Evolutionary conservation across 2,329 filamentous ascomycete genomes (phyloP), one percentile per base, ranked within the genome.

Genomic region (Alternaria tenuissima): DNA sequence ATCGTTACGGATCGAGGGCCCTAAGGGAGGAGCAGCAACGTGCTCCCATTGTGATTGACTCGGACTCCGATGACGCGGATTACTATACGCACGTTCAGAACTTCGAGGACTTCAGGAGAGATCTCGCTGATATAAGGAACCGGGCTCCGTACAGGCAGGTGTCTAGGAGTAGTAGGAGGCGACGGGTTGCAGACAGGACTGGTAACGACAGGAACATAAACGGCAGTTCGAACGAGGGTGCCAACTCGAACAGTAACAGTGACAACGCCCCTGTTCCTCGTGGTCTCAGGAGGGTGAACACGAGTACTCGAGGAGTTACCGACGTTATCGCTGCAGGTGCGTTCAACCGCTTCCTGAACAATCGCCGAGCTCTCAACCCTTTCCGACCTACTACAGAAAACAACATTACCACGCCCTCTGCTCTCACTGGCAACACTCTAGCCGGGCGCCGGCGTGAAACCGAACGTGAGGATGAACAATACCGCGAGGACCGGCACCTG

Each of bases 101-200:
- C 51, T 68, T 54, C 44, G 32, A 57, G 11, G 32, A 52, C 11
- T 38, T 61, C 14, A 59, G 48, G 0, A 57, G 57, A 5, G 59
- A 67, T 30, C 62, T 67, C 7, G 61, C 57, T 22, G 36, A 55
- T 22, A 52, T 69, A 18, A 59, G 63, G 32, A 39, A 41, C 16
- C 54, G 62, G 11, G 64, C 66, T 4, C 53, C 52, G 7, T 51
- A 48, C 8, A 52, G 34, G 5, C 55, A 43, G 8, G 22, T 54
- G 12, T 42, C 55, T 5, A 39, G 46, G 12, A 52, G 49, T 32
- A 30, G 42, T 12, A 43, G 53, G 18, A 60, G 47, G n/a, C 39
- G 51, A 14, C 39, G 28, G 8, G 43, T 18, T 20, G 5, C 26
- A 24, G 14, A 36, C 2, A 36, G 28, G 7, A 47, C 8, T 24